Base-by-base conservation (phyloP, 345 rosid genomes). In the Citrus cavaleriei region DNA sequence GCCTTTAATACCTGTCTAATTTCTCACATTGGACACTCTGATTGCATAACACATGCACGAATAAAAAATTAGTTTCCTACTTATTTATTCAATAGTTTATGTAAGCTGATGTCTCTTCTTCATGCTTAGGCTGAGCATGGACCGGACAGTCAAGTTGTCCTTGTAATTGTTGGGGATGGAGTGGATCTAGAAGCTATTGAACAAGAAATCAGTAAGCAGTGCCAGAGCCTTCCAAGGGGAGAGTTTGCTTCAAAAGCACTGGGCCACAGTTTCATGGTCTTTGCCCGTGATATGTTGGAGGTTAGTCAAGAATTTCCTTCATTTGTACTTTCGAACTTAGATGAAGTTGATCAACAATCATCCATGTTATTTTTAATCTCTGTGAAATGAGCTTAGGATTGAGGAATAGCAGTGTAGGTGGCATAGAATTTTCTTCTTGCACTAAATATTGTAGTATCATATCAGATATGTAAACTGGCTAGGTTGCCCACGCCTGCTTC, bases 141-240 rank as follows among this genome's bases (percentile, higher is more conserved):
- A 68, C 98, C 98, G 66, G 98, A 95, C 85, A 93, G 98, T 83
- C 98, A 92, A 82, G 97, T 93, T 83, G 97, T 95, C 81, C 96
- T 92, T 77, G 98, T 93, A 73, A 84, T 90, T 80, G 89, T 84
- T 59, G 98, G 98, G n/a, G 91, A 91, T 28, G 91, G 89, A 78
- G 91, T 93, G 60, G 83, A 93, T 87, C 25, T 92, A 77, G 87
- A 87, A 74, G 87, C 95, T 63, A 92, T 87, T 21, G 97, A 94
- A 85, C 94, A 89, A 49, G 95, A 94, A 85, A 91, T 94, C n/a
- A 85, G 76, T 65, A 89, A 85, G 77, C 97, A 95, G 78, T 90
- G 97, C 82, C 75, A 81, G 24, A 81, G 86, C 82, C 91, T 94
- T 80, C 97, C 99, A 14, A 89, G 99, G 68, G 94, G 91, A 83